A percentile compares a stretch with the other conserved stretches of the same genome.
phyloP scores from a whole-genome alignment of 2,329 filamentous ascomycete genomes.

The Plectosphaerella plurivora region DNA sequence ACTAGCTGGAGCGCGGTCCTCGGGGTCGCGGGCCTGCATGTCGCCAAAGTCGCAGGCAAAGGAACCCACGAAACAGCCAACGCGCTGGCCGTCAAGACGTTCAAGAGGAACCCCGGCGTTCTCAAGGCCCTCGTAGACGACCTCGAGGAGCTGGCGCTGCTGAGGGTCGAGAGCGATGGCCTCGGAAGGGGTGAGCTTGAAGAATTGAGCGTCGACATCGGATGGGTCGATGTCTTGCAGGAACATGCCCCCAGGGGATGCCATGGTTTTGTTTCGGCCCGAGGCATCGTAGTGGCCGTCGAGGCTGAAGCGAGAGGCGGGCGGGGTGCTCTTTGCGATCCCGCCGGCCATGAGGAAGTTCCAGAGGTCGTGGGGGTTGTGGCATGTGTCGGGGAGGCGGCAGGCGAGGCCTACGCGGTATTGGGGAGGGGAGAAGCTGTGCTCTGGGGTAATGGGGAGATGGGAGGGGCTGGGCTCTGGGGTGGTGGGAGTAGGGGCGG shows the following conservation, averaged over 20 bases:
- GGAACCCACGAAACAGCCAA: slow-evolving; percentile 15
- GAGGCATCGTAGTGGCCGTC: slow-evolving; percentile 30
- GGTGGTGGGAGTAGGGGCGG: too few species aligned
- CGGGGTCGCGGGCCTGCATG: slow-evolving; percentile 18
- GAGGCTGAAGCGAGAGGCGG: slow-evolving; percentile 25
- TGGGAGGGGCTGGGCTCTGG: too few species aligned
- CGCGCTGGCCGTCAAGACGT: slow-evolving; percentile 1
- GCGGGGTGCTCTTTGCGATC: slow-evolving; percentile 22
- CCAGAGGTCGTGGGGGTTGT: slow-evolving; percentile 29
- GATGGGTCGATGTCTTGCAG: slow-evolving; percentile 7
- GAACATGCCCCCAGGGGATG: slow-evolving; percentile 30
- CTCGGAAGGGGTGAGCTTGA: slow-evolving; percentile 19
- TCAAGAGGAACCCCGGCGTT: slow-evolving; percentile 9
- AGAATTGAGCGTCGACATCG: slow-evolving; percentile 29
- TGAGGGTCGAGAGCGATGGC: slow-evolving; percentile 26
- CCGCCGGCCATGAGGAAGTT: slow-evolving; percentile 25
- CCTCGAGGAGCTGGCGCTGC: slow-evolving; percentile 25
- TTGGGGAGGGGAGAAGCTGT: too few species aligned
- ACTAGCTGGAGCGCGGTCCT: slow-evolving; percentile 20
- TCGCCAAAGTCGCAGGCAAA: slow-evolving; percentile 22
- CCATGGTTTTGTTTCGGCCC: slow-evolving; percentile 27
- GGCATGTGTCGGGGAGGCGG: slow-evolving; percentile 32
- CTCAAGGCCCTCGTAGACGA: slow-evolving; percentile 26
- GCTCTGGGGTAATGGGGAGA: too few species aligned
- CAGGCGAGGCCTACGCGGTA: slow-evolving; percentile 31